These are phyloP conservation scores for Coniochaeta sp. DNA, from an alignment of 2,329 filamentous ascomycete genomes.

Conservation along the genomic window DNA sequence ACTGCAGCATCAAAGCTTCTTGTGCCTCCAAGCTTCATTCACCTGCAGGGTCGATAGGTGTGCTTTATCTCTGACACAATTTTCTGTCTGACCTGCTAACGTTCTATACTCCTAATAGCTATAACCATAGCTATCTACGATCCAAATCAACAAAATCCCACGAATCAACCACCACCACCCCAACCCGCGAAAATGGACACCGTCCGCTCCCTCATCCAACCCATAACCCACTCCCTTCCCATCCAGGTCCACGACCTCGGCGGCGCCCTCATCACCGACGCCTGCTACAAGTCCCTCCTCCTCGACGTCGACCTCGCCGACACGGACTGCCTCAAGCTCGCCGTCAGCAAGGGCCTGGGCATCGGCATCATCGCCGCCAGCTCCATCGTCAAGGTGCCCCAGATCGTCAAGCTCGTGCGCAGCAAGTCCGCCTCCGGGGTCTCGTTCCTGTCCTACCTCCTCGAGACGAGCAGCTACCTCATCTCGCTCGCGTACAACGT, in stretches of 20 bases:
- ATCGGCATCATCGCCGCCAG: constrained; percentile 89
- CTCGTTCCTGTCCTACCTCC: constrained; percentile 82
- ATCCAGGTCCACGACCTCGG: constrained; percentile 67
- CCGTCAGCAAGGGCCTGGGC: constrained; percentile 84
- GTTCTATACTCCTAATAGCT: too few relatives aligned
- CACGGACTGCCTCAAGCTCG: constrained; percentile 77
- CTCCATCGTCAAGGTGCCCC: constrained; percentile 90
- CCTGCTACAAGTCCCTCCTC: constrained; percentile 81
- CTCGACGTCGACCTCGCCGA: constrained; percentile 76
- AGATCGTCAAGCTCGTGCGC: constrained; percentile 85
- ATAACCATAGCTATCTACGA: background rate
- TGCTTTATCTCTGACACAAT: background rate
- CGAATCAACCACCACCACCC: too few relatives aligned
- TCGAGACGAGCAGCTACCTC: constrained; percentile 83
- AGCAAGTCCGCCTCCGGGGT: constrained; percentile 78
- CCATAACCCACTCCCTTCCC: constrained; percentile 68
- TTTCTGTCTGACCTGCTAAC: background rate
- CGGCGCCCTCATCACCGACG: constrained; percentile 70
- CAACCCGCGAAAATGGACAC: constrained; percentile 45
- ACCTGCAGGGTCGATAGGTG: background rate
- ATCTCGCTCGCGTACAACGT: constrained; percentile 90
- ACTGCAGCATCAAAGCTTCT: background rate
- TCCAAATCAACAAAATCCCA: background rate
- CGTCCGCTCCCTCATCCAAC: constrained; percentile 54
- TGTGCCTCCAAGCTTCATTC: background rate